Evolutionary conservation across 1,139 yeast species (phyloP).

Genomic region (Meyerozyma athensensis): DNA sequence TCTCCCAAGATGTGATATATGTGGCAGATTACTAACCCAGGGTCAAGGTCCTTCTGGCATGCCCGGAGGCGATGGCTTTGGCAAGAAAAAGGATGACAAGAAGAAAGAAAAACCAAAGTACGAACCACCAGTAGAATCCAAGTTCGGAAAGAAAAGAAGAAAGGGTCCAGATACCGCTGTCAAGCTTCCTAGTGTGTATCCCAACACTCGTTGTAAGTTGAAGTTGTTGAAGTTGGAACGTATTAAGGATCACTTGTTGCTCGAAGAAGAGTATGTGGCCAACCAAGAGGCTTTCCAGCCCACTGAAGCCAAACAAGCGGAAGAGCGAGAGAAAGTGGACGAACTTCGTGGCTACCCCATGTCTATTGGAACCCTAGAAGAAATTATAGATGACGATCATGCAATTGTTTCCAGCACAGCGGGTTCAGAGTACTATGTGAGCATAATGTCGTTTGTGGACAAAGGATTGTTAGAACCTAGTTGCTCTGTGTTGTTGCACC

Average conservation of each 20-base stretch:
- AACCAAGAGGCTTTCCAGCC: constrained; percentile 95
- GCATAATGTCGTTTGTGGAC: constrained; percentile 95
- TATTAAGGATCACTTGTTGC: constrained; percentile 88
- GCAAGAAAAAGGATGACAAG: constrained; percentile 70
- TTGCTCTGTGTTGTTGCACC: constrained; percentile 93
- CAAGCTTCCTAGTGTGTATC: constrained; percentile 79
- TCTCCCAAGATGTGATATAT: neutral
- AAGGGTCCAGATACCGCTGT: constrained; percentile 89
- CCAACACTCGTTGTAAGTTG: constrained; percentile 89
- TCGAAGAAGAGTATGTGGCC: constrained; percentile 95
- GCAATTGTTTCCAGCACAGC: constrained; percentile 96
- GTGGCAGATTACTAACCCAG: constrained; percentile 22
- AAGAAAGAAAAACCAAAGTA: constrained; percentile 88
- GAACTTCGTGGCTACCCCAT: constrained; percentile 95
- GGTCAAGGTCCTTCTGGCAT: constrained; percentile 82
- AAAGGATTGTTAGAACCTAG: constrained; percentile 96
- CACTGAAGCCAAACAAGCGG: constrained; percentile 93
- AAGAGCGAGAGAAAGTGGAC: constrained; percentile 91
- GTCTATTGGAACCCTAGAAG: constrained; percentile 95
- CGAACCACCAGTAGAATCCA: constrained; percentile 97
- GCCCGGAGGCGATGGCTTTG: constrained; percentile 52
- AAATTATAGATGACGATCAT: constrained; percentile 96
- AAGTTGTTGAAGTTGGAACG: constrained; percentile 89
- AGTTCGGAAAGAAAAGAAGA: constrained; percentile 86
- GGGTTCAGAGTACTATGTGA: constrained; percentile 95